Percentiles rank a stretch among this genome's conserved stretches.
Conservation (phyloP, 164 flowering plant species). For the Magnolia officinalis region DNA sequence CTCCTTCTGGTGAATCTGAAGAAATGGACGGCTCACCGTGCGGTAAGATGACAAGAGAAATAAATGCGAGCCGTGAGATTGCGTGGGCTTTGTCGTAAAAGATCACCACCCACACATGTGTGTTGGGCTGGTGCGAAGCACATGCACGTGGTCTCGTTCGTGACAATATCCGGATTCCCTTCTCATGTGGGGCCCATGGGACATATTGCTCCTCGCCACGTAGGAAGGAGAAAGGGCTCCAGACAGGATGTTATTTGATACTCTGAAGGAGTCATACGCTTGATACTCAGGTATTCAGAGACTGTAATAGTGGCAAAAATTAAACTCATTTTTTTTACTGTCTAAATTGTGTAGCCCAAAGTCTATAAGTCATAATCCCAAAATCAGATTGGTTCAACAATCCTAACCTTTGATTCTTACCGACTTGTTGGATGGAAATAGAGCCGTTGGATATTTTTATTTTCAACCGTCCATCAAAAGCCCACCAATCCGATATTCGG, state of each 20-base stretch:
- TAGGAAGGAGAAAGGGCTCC: background rate
- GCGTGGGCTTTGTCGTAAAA: background rate
- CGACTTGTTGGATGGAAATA: too few relatives aligned
- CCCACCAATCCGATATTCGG: too few relatives aligned
- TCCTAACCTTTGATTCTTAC: too few relatives aligned
- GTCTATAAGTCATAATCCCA: too few relatives aligned
- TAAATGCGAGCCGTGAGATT: background rate
- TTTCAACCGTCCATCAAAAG: too few relatives aligned
- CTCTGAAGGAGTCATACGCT: background rate
- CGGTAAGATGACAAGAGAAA: background rate
- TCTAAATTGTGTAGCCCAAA: too few relatives aligned
- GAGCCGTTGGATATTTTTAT: too few relatives aligned
- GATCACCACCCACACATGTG: background rate
- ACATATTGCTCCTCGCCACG: background rate
- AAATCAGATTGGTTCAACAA: too few relatives aligned
- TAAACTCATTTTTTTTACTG: too few relatives aligned
- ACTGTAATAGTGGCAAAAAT: too few relatives aligned
- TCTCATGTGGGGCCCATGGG: background rate
- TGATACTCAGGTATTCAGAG: too few relatives aligned
- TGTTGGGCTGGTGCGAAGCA: background rate
- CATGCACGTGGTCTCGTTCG: constrained; percentile 1
- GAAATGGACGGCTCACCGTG: background rate
- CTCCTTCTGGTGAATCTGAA: too few relatives aligned
- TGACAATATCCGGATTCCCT: background rate
- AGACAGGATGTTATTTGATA: background rate